Base-by-base conservation (phyloP, 495 filamentous ascomycete species). In the Aspergillus saccharolyticus region DNA sequence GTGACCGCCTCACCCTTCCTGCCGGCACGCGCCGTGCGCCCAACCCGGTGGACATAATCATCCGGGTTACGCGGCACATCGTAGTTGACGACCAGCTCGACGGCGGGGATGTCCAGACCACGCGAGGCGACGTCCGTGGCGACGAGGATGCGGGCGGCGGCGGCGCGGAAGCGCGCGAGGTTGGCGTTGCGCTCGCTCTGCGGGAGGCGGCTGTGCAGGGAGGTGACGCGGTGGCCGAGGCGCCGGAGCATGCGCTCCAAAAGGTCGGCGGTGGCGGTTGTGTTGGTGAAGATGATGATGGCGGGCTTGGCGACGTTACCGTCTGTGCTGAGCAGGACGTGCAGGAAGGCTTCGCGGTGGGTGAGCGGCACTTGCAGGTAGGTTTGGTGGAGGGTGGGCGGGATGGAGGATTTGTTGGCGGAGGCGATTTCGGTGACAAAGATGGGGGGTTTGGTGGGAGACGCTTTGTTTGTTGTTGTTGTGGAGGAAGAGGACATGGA, bases 231-330 rank as follows among this genome's bases (percentile, higher is more conserved):
- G 72, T 97, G 93, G 44, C 87, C 85, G 42, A 99, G 84, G 0
- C 90, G 78, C 18, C 89, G 86, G 18, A 99, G 81, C 12, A 89
- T 80, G 61, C 93, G 89, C 60, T 96, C 90, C 17, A 99, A 79
- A 43, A 94, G 80, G 61, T 91, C 89, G 15, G 94, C 91, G 3
- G 94, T 96, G 30, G 84, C 77, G 19, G 93, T 96, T 21, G 89
- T 84, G 74, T 99, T 99, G 79, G 86, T 89, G 78, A 99, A 99
- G 59, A 99, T 87, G 68, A 99, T 87, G 68, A 99, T 96, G 54
- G 83, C 79, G 1, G 86, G 85, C 66, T 88, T 89, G 3, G 82
- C 72, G 42, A 82, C 63, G 71, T 97, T 97, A 51, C 70, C 75
- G 12, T 88, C 83, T 0, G 94, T 97, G 19, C 85, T 79, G 7